Evolutionary conservation across 73 alveolate species (phyloP).

Genomic region (Blepharisma japonicum): DNA sequence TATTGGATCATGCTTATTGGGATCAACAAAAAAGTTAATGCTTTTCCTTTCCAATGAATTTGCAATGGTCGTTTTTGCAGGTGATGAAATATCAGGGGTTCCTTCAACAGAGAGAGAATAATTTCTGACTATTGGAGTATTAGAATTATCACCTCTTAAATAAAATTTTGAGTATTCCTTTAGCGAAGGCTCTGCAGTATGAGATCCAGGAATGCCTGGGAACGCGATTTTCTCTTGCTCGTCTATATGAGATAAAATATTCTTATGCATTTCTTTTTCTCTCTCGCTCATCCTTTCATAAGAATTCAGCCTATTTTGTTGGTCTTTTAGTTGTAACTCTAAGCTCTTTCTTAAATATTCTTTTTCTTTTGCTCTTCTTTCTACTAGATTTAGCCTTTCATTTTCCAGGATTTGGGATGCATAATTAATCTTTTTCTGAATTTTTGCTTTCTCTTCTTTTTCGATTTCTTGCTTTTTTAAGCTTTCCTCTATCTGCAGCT

Average conservation of each 20-base stretch:
- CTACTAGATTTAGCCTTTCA: neutral
- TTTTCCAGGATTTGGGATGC: too few species aligned
- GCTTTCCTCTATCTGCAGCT: conserved; percentile 13
- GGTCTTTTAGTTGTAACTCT: neutral
- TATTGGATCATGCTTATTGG: neutral
- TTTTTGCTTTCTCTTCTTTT: conserved; percentile 9
- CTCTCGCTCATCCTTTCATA: neutral
- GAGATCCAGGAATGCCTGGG: neutral
- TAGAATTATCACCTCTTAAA: neutral
- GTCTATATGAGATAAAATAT: neutral
- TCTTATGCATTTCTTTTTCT: conserved; percentile 5
- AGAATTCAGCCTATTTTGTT: neutral
- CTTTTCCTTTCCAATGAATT: neutral
- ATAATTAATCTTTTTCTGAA: neutral
- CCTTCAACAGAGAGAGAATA: neutral
- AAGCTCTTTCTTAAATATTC: neutral
- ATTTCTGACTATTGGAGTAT: neutral
- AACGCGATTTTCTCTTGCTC: neutral
- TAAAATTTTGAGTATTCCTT: neutral
- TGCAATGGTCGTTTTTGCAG: neutral
- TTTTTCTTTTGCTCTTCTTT: neutral
- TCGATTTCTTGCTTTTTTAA: conserved; percentile 20
- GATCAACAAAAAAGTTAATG: neutral
- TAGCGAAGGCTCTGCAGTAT: neutral
- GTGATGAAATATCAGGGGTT: neutral